Conservation (phyloP, 2,329 filamentous ascomycete species). For the Epichloe coenophiala region DNA sequence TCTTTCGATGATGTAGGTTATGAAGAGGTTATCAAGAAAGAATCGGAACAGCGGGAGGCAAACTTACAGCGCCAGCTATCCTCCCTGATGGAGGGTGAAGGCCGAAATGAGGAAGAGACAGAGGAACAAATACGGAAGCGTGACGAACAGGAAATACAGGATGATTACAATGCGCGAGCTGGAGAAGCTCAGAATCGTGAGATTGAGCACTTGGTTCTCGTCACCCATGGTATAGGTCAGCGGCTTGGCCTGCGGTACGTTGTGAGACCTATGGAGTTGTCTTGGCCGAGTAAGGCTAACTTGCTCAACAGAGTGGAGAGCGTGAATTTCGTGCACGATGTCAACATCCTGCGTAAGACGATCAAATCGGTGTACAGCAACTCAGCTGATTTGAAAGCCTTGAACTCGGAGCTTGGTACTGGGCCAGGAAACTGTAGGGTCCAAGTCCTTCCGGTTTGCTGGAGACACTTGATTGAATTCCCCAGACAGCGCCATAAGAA, state of each 20-base stretch:
- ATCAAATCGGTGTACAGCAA: constrained; percentile 74
- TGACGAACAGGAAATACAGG: constrained; percentile 77
- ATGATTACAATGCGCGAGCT: constrained; percentile 69
- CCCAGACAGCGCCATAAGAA: constrained; percentile 68
- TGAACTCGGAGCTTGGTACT: constrained; percentile 65
- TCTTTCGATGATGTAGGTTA: constrained; percentile 12
- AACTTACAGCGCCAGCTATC: constrained; percentile 61
- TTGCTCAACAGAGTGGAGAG: constrained; percentile 55
- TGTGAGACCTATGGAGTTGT: constrained; percentile 2
- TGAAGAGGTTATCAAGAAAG: constrained; percentile 7
- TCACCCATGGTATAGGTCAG: constrained; percentile 90
- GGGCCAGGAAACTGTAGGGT: constrained; percentile 74
- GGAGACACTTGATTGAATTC: constrained; percentile 90
- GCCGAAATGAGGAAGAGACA: constrained; percentile 15
- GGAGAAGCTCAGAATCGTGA: constrained; percentile 76
- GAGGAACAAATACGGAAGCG: constrained; percentile 66
- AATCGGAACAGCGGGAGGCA: constrained; percentile 17
- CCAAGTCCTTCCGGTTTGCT: constrained; percentile 81
- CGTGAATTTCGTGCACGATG: constrained; percentile 91
- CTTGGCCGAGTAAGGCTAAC: background rate
- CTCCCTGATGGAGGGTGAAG: constrained; percentile 45
- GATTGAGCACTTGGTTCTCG: constrained; percentile 80
- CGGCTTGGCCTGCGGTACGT: constrained; percentile 58
- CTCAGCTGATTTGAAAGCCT: constrained; percentile 74
- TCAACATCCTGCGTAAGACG: constrained; percentile 80